Base-by-base conservation (phyloP, 129 eudicot species). In the Ambrosia artemisiifolia region DNA sequence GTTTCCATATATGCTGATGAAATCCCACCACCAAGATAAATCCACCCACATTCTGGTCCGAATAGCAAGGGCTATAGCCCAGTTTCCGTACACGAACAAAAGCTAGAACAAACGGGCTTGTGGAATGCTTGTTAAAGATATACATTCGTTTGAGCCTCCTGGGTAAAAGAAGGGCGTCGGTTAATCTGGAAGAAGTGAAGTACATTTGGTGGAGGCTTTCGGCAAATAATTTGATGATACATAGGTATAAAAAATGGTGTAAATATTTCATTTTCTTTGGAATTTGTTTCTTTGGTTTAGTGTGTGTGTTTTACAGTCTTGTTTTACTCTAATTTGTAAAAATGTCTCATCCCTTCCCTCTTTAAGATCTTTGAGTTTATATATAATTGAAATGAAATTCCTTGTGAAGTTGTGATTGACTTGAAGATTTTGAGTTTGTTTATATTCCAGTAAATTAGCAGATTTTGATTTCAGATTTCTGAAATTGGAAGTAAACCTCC, bases 1-100 rank as follows among this genome's bases (percentile, higher is more conserved):
- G 97, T 91, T 80, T 88, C 96, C 4, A 83, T 95, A 46, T 88
- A 86, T 78, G 96, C 96, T 50, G 97, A 95, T 51, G 96, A 88
- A 44, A 73, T 73, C 24, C 73, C 87, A 38, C 96, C 88, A 32
- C 76, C 91, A 24, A 75, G 88, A 73, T 85, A 81, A 88, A 70
- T 4, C 13, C 65, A 6, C 18, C 14, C 44, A 48, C 30, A 55
- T 30, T 42, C 54, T 43, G n/a, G 28, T 11, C 33, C 11, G 46
- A 40, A 53, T 42, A 17, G n/a, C 36, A 53, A 13, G 11, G 44
- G 3, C 32, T 48, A 13, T n/a, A n/a, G 47, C 46, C 28, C 30
- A 32, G 47, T 35, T 63, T 36, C 7, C 7, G 7, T 61, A 13
- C 66, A 33, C 7, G 33, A 11, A 61, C 35, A 35, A 35, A 63